A percentile compares a stretch with the other conserved stretches of the same genome.
These are phyloP conservation scores for Fusarium avenaceum DNA, from an alignment of 2,329 filamentous ascomycete genomes.

Conservation along the genomic window DNA sequence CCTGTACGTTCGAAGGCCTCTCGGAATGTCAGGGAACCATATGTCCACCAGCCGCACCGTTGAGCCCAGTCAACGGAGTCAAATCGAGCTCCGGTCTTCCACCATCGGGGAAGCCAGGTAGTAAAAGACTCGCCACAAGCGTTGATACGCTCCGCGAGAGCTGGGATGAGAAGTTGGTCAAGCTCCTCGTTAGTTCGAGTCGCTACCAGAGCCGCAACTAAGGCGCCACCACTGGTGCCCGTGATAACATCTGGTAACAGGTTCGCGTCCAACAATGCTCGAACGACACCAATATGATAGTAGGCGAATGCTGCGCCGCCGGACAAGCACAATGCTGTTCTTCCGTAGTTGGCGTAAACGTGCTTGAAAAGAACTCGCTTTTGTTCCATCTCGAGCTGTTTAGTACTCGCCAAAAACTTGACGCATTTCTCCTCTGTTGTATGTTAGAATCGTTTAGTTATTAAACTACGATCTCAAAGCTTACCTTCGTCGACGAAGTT, in stretches of 20 bases:
- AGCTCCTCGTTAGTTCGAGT: conserved; percentile 94
- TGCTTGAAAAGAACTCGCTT: conserved; percentile 90
- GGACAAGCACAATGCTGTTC: conserved; percentile 91
- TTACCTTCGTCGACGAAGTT: conserved; percentile 86
- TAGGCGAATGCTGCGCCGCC: conserved; percentile 96
- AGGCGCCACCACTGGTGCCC: conserved; percentile 92
- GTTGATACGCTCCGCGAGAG: conserved; percentile 85
- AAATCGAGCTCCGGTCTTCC: conserved; percentile 91
- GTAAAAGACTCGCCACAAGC: conserved; percentile 84
- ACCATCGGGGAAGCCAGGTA: conserved; percentile 88
- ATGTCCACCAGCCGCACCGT: conserved; percentile 88
- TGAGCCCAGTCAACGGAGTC: conserved; percentile 93
- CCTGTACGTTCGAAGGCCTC: conserved; percentile 96
- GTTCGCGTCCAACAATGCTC: conserved; percentile 87
- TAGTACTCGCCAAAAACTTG: conserved; percentile 75
- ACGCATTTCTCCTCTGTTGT: conserved; percentile 74
- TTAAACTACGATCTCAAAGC: conserved; percentile 29
- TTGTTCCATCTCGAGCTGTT: conserved; percentile 75
- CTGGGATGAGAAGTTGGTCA: conserved; percentile 85
- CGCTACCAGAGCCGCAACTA: conserved; percentile 87
- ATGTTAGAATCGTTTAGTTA: conserved; percentile 24
- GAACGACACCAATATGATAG: conserved; percentile 94
- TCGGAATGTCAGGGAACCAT: conserved; percentile 91
- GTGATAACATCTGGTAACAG: conserved; percentile 94
- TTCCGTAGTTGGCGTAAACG: conserved; percentile 89